Conservation (phyloP, 2,329 filamentous ascomycete species). For the Ascocoryne sarcoides region DNA sequence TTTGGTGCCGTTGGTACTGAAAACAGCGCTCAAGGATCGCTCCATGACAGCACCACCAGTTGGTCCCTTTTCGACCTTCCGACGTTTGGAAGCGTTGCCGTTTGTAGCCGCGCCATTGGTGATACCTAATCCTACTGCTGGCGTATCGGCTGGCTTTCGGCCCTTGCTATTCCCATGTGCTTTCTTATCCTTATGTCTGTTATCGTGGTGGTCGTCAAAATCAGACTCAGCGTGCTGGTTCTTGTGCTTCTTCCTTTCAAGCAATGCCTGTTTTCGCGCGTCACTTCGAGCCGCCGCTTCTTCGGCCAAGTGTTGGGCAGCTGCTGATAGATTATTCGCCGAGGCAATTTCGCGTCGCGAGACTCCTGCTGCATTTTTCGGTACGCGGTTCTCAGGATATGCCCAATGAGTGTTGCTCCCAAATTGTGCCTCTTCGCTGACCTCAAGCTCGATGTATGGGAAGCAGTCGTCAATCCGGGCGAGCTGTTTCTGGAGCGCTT, state of each 20-base stretch:
- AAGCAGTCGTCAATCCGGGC: conserved; percentile 78
- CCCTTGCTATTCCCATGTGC: conserved; percentile 49
- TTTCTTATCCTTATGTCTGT: conserved; percentile 51
- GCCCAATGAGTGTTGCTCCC: conserved; percentile 93
- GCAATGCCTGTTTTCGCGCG: conserved; percentile 71
- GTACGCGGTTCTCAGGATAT: conserved; percentile 74
- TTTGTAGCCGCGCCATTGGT: conserved; percentile 44
- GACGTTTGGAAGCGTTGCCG: conserved; percentile 57
- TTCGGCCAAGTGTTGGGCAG: conserved; percentile 68
- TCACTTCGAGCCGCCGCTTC: conserved; percentile 81
- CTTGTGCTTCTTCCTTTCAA: conserved; percentile 58
- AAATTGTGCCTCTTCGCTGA: conserved; percentile 89
- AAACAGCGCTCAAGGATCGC: conserved; percentile 55
- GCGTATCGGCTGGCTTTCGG: conserved; percentile 50
- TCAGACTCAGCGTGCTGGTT: conserved; percentile 66
- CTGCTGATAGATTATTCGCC: conserved; percentile 58
- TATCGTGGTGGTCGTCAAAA: conserved; percentile 57
- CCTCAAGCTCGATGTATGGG: conserved; percentile 77
- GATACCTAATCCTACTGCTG: conserved; percentile 55
- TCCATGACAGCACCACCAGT: conserved; percentile 49
- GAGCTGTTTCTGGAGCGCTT: conserved; percentile 78
- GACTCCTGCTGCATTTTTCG: conserved; percentile 58
- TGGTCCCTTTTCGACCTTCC: conserved; percentile 66
- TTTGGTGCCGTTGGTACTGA: conserved; percentile 43
- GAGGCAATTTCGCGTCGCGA: conserved; percentile 71